These are phyloP conservation scores for Friedmanniomyces simplex DNA, from an alignment of 495 filamentous ascomycete species.

Conservation along the genomic window DNA sequence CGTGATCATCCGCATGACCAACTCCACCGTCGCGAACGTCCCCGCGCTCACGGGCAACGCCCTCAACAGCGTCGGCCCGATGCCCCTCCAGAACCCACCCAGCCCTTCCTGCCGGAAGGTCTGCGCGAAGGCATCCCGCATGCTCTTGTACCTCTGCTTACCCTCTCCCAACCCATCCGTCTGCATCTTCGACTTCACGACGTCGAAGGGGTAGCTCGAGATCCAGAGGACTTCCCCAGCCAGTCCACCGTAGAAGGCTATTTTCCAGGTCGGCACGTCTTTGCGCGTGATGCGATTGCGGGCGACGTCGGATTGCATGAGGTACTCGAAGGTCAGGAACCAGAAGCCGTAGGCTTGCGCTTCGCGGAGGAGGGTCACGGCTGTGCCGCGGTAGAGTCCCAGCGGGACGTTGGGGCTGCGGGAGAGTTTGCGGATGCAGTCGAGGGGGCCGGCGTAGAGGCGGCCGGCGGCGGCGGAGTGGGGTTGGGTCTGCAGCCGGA, in stretches of 20 bases:
- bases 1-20: conserved; percentile 15
- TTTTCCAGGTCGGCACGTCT: conserved; percentile 70
- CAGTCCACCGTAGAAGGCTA: conserved; percentile 84
- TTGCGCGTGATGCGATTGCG: conserved; percentile 63
- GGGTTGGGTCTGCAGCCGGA: conserved; percentile 94
- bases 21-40: conserved; percentile 61
- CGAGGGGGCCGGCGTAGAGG: conserved; percentile 74
- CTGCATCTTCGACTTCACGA: conserved; percentile 99
- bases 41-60: conserved; percentile 97
- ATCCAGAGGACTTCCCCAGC: conserved; percentile 93
- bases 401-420: conserved; percentile 49
- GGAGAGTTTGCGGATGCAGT: conserved; percentile 79
- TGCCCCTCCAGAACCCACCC: conserved; percentile 89
- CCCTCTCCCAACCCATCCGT: conserved; percentile 67
- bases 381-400: conserved; percentile 77
- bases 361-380: conserved; percentile 79
- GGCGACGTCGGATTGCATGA: conserved; percentile 82
- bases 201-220: conserved; percentile 86
- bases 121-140: conserved; percentile 85
- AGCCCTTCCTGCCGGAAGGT: conserved; percentile 66
- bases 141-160: conserved; percentile 59
- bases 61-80: conserved; percentile 85
- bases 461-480: conserved; percentile 63
- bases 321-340: conserved; percentile 89
- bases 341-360: conserved; percentile 90